Evolutionary conservation across 2,329 filamentous ascomycete genomes (phyloP), one percentile per base, ranked within the genome.

Genomic region (Cercospora beticola): DNA sequence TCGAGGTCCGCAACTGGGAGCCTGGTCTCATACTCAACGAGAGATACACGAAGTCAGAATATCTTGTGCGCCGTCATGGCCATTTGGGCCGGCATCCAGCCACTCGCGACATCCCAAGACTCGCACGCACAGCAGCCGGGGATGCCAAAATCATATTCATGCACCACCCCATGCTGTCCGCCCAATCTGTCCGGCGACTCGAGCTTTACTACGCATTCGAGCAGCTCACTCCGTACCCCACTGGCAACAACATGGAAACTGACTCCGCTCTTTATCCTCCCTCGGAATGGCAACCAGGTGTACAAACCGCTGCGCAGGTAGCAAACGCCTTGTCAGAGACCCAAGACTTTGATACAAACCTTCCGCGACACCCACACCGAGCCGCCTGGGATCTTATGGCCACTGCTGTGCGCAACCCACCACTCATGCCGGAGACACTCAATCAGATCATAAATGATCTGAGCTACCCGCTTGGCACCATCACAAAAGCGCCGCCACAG

Each of bases 221-320:
- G 18, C 72, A 71, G 7, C 66, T 78, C 1, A 68, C 75, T 21
- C 76, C 75, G 12, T 69, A 75, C 1, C 73, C 76, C 7, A 77
- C 76, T 9, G 70, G 66, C 5, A 23, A 58, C 10, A 78, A 78
- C 65, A 75, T 70, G n/a, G 49, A 74, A 57, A 74, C 72, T 4
- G 63, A 67, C 61, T 75, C 68, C 68, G 66, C 61, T 12, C 68
- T 68, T 54, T 77, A 76, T 58, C 65, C 68, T 2, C 28, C 58
- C n/a, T 18, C 28, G 7, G 70, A 70, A 31, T 72, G 68, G 66
- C 8, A 28, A 18, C 46, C 56, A 52, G 60, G 31, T 21, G n/a
- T 49, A 30, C 59, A 31, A 31, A 30, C 30, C 23, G 23, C 18
- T 26, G 58, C 62, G 66, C 68, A 69, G 66, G 63, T 60, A 66